Evolutionary conservation across 352 stramenopile species (phyloP).

Genomic region (Pseudoperonospora humuli): DNA sequence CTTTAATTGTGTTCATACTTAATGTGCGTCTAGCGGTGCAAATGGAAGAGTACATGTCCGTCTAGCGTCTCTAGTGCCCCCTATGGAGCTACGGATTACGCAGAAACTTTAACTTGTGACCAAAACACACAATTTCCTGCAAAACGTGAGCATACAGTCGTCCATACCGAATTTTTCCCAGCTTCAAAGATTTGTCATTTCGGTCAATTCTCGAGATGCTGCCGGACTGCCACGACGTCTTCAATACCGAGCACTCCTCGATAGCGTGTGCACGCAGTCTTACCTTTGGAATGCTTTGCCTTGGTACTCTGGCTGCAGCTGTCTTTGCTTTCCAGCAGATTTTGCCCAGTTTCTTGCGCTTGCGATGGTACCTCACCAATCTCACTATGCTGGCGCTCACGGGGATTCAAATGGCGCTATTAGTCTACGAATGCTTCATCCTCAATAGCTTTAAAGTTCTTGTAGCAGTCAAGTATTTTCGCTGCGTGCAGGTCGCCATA

Average conservation of each 20-base stretch:
- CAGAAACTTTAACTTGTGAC: no score
- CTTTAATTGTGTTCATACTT: no score
- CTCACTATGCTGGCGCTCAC: conserved; percentile 54
- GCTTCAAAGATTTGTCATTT: no score
- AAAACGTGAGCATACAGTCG: no score
- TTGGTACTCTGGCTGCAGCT: conserved; percentile 38
- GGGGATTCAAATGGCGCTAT: conserved; percentile 51
- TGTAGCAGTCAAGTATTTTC: conserved; percentile 65
- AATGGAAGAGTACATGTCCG: no score
- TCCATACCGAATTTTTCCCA: no score
- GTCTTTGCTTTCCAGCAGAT: conserved; percentile 43
- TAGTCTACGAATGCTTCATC: conserved; percentile 57
- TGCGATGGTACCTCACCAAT: conserved; percentile 52
- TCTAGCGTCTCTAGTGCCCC: no score
- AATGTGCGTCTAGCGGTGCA: no score
- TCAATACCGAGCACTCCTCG: conserved; percentile 23
- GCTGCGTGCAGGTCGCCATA: conserved; percentile 53
- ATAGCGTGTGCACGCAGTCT: conserved; percentile 57
- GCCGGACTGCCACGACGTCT: conserved; percentile 45
- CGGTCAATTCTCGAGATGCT: no score
- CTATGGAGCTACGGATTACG: no score
- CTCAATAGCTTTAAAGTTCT: conserved; percentile 52
- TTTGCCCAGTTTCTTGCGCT: conserved; percentile 46
- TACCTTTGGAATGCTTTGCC: conserved; percentile 46
- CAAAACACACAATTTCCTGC: no score